Base-by-base conservation (phyloP, 441 rosid species). In the Populus hybrid region DNA sequence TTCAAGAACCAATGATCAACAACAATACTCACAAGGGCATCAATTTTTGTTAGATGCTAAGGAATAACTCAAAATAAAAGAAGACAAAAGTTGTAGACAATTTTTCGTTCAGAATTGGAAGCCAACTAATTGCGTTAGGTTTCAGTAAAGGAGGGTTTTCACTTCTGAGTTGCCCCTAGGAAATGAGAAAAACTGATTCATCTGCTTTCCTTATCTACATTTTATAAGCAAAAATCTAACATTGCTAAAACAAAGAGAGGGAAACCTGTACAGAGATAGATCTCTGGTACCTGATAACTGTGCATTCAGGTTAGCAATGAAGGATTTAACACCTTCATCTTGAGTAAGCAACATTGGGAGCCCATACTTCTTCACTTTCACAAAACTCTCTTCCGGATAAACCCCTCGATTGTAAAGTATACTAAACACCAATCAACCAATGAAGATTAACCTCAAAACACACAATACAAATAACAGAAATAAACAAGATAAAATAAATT, bases 281-380 rank as follows among this genome's bases (percentile, higher is more conserved):
- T 42, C 35, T 64, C 26, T 11, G 34, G 6, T 82, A 92, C 99
- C 98, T 1, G 98, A 87, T 75, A 95, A 87, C 75, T 94, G 98
- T 80, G 93, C 84, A 66, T 85, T 88, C 6, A 93, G 82, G 64
- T 87, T 91, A 18, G 94, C 82, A 69, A 95, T 82, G 80, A 93
- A 92, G 74, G 97, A 83, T 69, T 91, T 93, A 32, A 93, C 98
- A 67, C 90, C 94, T 67, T 95, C 99, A 77, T 95, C 98, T 81
- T 93, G 86, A 72, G 93, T 93, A 38, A 93, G 95, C 81, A 93
- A 81, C 97, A 95, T 81, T 8, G 99, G 98, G 14, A 92, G 97
- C 69, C 98, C 97, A 67, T 91, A 95, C 73, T 94, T 95, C 89
- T 95, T 95, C 87, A 95, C 97, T 86, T 91, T 92, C 32, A 38